Conservation (phyloP, 257 asterid genomes). For the Linderniella brevidens region DNA sequence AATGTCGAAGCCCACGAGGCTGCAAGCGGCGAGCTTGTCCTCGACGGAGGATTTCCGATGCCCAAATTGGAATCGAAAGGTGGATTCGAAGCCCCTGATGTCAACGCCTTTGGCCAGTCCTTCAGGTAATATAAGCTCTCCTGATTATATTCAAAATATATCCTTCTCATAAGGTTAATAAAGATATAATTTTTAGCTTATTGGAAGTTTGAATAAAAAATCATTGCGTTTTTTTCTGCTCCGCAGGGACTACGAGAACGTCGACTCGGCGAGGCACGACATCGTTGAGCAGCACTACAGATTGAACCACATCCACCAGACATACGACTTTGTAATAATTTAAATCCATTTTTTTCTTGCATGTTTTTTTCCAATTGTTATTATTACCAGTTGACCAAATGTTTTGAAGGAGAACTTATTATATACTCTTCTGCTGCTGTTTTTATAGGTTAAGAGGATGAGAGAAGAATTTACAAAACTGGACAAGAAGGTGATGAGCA, state of each 20-base stretch:
- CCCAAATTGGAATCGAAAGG: not conserved
- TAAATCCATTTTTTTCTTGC: not conserved
- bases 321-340: not conserved
- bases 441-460: constrained; percentile 17
- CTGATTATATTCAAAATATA: not conserved
- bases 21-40: not conserved
- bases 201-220: too few relatives aligned
- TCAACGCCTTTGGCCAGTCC: constrained; percentile 2
- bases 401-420: not conserved
- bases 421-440: not conserved
- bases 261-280: constrained; percentile 8
- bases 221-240: not conserved
- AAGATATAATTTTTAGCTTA: not conserved
- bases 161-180: too few relatives aligned
- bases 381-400: not conserved
- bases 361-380: not conserved
- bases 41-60: not conserved
- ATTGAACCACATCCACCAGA: constrained; percentile 8
- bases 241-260: constrained; percentile 3
- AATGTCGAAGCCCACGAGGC: not conserved
- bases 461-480: constrained; percentile 17
- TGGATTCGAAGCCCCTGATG: not conserved
- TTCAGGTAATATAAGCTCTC: not conserved
- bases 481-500: constrained; percentile 21
- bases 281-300: constrained; percentile 9